phyloP scores from a whole-genome alignment of 352 stramenopile species.

The Phytophthora cactorum region DNA sequence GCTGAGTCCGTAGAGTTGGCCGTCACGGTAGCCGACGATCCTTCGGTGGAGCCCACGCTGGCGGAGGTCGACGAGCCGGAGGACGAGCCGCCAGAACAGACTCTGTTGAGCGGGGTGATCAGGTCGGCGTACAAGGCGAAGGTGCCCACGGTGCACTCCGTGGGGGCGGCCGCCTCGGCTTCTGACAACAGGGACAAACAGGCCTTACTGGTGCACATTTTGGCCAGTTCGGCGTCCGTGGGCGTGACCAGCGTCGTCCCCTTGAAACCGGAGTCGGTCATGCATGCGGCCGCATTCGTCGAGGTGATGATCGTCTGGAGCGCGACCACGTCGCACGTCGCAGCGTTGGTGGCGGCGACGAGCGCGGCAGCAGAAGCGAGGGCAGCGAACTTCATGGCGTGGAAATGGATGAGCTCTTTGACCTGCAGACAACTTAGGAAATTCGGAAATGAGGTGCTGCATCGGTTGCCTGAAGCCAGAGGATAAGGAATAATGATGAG shows the following conservation, averaged over 20 bases:
- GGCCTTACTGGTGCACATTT: slow-evolving; percentile 37
- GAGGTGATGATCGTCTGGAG: slow-evolving; percentile 29
- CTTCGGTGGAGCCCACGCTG: slow-evolving; percentile 7
- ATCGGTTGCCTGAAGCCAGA: slow-evolving; percentile 7
- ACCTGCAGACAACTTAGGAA: background rate
- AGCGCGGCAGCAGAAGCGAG: slow-evolving; percentile 14
- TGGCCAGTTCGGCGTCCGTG: slow-evolving; percentile 24
- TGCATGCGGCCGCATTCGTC: slow-evolving; percentile 27
- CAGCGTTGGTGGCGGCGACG: slow-evolving; percentile 28
- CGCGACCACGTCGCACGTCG: slow-evolving; percentile 30
- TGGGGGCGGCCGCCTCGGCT: slow-evolving; percentile 21
- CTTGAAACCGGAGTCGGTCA: slow-evolving; percentile 34
- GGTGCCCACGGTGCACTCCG: slow-evolving; percentile 41
- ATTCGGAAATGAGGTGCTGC: slow-evolving; percentile 4
- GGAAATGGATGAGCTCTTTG: background rate
- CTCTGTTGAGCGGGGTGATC: slow-evolving; percentile 26
- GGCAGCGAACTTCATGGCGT: slow-evolving; percentile 34
- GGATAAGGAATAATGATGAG: slow-evolving; percentile 10
- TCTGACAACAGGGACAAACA: slow-evolving; percentile 31
- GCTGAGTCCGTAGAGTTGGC: slow-evolving; percentile 16
- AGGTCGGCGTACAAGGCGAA: slow-evolving; percentile 41
- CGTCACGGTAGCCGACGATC: slow-evolving; percentile 5
- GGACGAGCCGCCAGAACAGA: slow-evolving; percentile 21
- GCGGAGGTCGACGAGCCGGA: slow-evolving; percentile 14
- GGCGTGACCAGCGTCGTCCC: slow-evolving; percentile 36